Evolutionary conservation across 345 rosid species (phyloP).

Genomic region (Bruguiera parviflora): DNA sequence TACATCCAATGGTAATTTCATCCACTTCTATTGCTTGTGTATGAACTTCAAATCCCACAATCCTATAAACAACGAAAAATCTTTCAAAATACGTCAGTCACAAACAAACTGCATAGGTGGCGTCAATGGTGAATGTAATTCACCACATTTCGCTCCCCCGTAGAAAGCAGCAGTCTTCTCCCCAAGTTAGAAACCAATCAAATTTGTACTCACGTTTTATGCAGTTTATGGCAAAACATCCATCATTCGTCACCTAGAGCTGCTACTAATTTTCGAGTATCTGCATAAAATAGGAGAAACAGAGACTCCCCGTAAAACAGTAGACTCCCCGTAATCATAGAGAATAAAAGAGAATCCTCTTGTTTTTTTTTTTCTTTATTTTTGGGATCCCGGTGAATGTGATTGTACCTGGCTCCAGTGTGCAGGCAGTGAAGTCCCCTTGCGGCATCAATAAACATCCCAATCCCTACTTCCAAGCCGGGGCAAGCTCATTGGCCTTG

Average conservation of each 20-base stretch:
- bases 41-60: too few relatives aligned
- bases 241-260: neutral
- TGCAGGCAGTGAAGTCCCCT: conserved; percentile 28
- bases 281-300: conserved; percentile 3
- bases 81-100: too few relatives aligned
- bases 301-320: neutral
- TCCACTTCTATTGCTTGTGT: too few relatives aligned
- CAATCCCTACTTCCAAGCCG: conserved; percentile 23
- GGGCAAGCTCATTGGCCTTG: conserved; percentile 11
- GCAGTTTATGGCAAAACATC: neutral
- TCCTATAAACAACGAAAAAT: too few relatives aligned
- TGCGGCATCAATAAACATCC: conserved; percentile 22
- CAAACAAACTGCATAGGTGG: too few relatives aligned
- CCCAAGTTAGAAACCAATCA: neutral
- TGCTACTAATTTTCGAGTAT: neutral
- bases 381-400: conserved; percentile 17
- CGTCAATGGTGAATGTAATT: too few relatives aligned
- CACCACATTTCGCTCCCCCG: neutral
- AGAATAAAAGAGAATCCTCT: too few relatives aligned
- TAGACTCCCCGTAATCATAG: too few relatives aligned
- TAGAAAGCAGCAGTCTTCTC: neutral
- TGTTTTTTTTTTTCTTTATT: too few relatives aligned
- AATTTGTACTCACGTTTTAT: neutral
- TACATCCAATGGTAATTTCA: too few relatives aligned
- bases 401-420: conserved; percentile 26